Percentiles rank a stretch among this genome's conserved stretches.
Evolutionary conservation across 164 flowering plant species (phyloP).

Genomic region (Brasenia schreberi): DNA sequence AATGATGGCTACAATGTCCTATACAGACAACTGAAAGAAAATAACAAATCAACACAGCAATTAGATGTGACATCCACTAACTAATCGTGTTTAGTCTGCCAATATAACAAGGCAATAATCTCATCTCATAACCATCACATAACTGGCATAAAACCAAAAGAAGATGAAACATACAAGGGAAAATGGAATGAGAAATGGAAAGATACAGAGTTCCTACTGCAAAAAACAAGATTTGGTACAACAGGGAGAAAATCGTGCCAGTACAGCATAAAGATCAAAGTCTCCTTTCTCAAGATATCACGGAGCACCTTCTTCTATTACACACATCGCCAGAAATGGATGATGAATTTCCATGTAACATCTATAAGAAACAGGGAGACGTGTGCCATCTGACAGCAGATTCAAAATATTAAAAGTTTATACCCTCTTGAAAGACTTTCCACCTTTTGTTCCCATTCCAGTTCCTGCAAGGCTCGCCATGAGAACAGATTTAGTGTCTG

Average conservation of each 20-base stretch:
- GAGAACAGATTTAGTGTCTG: constrained; percentile 66
- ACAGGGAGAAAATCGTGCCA: neutral
- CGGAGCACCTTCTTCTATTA: neutral
- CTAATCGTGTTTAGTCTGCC: no score
- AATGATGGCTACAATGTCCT: no score
- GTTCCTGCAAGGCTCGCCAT: constrained; percentile 48
- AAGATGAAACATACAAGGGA: neutral
- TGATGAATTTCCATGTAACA: neutral
- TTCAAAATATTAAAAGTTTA: neutral
- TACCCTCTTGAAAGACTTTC: constrained; percentile 55
- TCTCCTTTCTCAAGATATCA: neutral
- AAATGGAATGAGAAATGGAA: neutral
- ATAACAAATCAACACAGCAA: no score
- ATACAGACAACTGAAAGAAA: no score
- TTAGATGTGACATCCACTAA: no score
- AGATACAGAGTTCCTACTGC: neutral
- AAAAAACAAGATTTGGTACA: neutral
- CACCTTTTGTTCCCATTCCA: constrained; percentile 54
- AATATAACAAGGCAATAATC: no score
- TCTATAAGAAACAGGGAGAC: neutral
- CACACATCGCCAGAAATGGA: neutral
- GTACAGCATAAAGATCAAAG: neutral
- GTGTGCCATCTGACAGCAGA: neutral
- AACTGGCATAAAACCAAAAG: neutral
- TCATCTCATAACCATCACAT: neutral